These are phyloP conservation scores for Ogataea kodamae DNA, from an alignment of 805 yeast species.

Conservation along the genomic window DNA sequence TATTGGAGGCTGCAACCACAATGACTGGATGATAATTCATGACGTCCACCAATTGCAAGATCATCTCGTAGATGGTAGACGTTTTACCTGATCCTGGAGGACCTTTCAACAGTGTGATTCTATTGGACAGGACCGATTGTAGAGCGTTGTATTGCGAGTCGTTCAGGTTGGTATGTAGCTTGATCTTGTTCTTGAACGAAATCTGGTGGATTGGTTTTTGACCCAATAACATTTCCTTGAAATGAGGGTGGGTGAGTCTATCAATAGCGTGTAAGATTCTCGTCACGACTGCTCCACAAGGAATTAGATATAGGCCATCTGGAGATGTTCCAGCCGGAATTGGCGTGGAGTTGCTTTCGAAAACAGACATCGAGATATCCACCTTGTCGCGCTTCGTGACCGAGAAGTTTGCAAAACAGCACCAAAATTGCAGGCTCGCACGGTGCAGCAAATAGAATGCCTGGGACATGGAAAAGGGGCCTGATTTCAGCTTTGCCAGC, in stretches of 20 bases:
- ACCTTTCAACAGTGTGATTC: conserved; percentile 59
- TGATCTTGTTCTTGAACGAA: conserved; percentile 50
- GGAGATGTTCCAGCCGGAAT: conserved; percentile 25
- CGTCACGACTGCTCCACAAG: conserved; percentile 60
- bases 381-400: conserved; percentile 12
- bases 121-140: conserved; percentile 61
- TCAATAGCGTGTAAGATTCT: conserved; percentile 67
- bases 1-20: conserved; percentile 73
- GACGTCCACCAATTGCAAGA: conserved; percentile 65
- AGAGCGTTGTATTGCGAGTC: conserved; percentile 75
- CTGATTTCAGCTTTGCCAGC: conserved; percentile 49
- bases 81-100: conserved; percentile 87
- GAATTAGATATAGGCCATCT: conserved; percentile 41
- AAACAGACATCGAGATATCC: conserved; percentile 48
- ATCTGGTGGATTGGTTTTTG: conserved; percentile 34
- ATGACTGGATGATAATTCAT: conserved; percentile 59
- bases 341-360: conserved; percentile 50
- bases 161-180: conserved; percentile 54
- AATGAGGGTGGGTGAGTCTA: conserved; percentile 48
- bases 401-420: conserved; percentile 45
- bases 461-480: conserved; percentile 59
- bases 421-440: conserved; percentile 46
- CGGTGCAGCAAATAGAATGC: conserved; percentile 46
- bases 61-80: conserved; percentile 75
- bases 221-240: conserved; percentile 36